phyloP scores from a whole-genome alignment of 1,139 yeast species.

The Eremothecium gossypii region DNA sequence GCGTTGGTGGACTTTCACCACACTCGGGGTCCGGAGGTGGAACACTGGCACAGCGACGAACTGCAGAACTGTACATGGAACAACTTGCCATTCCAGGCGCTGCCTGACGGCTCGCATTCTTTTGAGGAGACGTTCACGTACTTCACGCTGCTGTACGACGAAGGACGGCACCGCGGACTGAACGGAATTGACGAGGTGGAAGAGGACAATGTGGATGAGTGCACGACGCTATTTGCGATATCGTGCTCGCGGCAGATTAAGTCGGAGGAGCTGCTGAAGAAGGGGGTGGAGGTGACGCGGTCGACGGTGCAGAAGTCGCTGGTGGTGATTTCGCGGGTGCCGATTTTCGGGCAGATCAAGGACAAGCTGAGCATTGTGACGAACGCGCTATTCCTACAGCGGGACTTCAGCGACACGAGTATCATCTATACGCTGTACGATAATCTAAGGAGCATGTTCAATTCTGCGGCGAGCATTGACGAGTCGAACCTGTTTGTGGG shows the following conservation, averaged over 20 bases:
- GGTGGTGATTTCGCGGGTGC: slow-evolving; percentile 79
- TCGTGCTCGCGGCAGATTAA: slow-evolving; percentile 84
- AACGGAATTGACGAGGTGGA: slow-evolving; percentile 35
- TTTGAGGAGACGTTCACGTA: slow-evolving; percentile 91
- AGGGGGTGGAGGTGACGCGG: slow-evolving; percentile 65
- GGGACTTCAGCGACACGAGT: slow-evolving; percentile 59
- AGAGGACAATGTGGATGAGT: slow-evolving; percentile 8
- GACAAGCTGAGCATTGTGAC: slow-evolving; percentile 89
- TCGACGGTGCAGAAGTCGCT: slow-evolving; percentile 88
- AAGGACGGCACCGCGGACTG: slow-evolving; percentile 31
- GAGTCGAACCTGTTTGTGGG: slow-evolving; percentile 66
- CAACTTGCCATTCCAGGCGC: slow-evolving; percentile 85
- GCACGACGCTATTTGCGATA: slow-evolving; percentile 78
- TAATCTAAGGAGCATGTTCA: slow-evolving; percentile 49
- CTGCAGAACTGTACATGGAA: slow-evolving; percentile 48
- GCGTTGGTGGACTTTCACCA: slow-evolving; percentile 93
- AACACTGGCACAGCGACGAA: slow-evolving; percentile 66
- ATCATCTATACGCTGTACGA: slow-evolving; percentile 64
- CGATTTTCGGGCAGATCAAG: slow-evolving; percentile 77
- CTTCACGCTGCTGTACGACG: slow-evolving; percentile 76
- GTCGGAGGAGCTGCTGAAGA: slow-evolving; percentile 48
- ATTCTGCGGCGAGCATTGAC: slow-evolving; percentile 41
- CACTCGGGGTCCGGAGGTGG: slow-evolving; percentile 88
- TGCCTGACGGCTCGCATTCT: slow-evolving; percentile 92
- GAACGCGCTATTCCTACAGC: slow-evolving; percentile 74